Evolutionary conservation across 371 early-diverging fungal genomes (phyloP).

Genomic region (Phascolomyces articulosus): DNA sequence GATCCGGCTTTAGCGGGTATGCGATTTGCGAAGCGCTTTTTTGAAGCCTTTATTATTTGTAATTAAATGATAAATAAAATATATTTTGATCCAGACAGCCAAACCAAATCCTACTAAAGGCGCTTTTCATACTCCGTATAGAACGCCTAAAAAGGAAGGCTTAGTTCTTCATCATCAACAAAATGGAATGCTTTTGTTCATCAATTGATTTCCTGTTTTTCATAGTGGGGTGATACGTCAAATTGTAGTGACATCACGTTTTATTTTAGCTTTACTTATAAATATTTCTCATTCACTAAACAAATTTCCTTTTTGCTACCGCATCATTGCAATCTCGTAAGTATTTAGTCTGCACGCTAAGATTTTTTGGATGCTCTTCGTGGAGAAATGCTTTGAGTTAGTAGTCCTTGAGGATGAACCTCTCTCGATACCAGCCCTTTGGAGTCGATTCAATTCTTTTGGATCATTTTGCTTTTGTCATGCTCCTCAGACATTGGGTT

Average conservation of each 20-base stretch:
- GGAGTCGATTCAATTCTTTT: slow-evolving; percentile 6
- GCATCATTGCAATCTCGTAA: slow-evolving; percentile 7
- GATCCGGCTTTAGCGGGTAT: no score
- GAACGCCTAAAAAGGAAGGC: slow-evolving; percentile 9
- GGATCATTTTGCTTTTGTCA: not conserved
- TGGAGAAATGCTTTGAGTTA: slow-evolving; percentile 9
- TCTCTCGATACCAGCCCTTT: slow-evolving; percentile 10
- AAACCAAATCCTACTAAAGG: no score
- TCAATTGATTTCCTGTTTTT: slow-evolving; percentile 4
- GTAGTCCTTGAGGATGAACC: slow-evolving; percentile 8
- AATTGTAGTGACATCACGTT: slow-evolving; percentile 8
- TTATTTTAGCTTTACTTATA: slow-evolving; percentile 10
- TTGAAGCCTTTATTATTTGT: no score
- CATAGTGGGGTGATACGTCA: slow-evolving; percentile 6
- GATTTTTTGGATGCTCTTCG: slow-evolving; percentile 5
- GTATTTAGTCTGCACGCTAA: not conserved
- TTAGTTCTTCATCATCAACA: slow-evolving; percentile 2
- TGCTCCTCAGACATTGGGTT: slow-evolving; percentile 8
- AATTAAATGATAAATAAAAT: no score
- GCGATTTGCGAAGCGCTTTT: no score
- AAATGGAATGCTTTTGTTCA: slow-evolving; percentile 2
- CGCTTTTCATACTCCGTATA: no score
- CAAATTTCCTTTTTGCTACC: slow-evolving; percentile 7
- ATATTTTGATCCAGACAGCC: no score
- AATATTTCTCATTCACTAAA: slow-evolving; percentile 2